Percentiles rank a stretch among this genome's conserved stretches.
These are phyloP conservation scores for Malus orientalis DNA, from an alignment of 306 rosid genomes.

Conservation along the genomic window DNA sequence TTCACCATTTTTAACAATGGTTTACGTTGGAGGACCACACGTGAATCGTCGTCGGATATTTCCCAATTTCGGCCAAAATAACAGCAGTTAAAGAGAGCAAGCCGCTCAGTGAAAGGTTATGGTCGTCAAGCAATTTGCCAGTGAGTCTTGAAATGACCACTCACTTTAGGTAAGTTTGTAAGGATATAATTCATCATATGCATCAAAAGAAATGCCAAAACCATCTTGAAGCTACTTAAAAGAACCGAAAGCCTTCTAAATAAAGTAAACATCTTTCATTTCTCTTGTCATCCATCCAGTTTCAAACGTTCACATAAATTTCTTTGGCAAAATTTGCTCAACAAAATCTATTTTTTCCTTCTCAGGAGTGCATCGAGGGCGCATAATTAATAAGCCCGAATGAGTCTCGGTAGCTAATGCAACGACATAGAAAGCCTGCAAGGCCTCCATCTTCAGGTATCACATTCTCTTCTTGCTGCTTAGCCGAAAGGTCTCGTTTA, in stretches of 20 bases:
- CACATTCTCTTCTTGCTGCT: not conserved
- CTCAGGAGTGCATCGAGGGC: not conserved
- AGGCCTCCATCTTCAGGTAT: not conserved
- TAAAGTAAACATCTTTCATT: not conserved
- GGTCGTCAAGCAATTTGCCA: too few relatives aligned
- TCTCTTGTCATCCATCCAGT: not conserved
- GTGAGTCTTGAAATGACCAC: too few relatives aligned
- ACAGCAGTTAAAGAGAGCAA: too few relatives aligned
- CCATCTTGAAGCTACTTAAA: not conserved
- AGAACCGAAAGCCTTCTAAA: not conserved
- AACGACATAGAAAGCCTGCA: not conserved
- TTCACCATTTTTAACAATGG: too few relatives aligned
- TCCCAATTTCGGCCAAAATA: too few relatives aligned
- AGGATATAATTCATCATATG: too few relatives aligned
- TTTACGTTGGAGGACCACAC: too few relatives aligned
- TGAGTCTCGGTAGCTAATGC: not conserved
- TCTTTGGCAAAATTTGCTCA: not conserved
- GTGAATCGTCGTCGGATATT: too few relatives aligned
- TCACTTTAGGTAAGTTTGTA: too few relatives aligned
- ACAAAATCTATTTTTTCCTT: not conserved
- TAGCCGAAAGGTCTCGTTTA: not conserved
- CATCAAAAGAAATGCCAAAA: too few relatives aligned
- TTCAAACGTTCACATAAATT: not conserved
- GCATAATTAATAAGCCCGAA: not conserved
- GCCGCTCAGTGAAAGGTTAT: too few relatives aligned